A percentile compares a stretch with the other conserved stretches of the same genome.
These are phyloP conservation scores for Narthecium ossifragum DNA, from an alignment of 106 monocot genomes.

Conservation along the genomic window DNA sequence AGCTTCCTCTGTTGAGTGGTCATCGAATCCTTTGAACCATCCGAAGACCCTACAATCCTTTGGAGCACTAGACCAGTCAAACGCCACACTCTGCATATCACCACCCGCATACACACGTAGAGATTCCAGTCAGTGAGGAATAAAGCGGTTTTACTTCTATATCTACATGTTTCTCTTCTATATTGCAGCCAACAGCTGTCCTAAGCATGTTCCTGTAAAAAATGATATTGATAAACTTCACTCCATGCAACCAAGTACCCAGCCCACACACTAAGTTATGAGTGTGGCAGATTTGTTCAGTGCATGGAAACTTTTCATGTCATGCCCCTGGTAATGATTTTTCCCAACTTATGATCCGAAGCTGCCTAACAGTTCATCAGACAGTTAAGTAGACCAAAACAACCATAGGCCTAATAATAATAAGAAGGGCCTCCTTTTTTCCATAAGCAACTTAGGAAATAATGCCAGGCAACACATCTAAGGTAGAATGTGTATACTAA, in stretches of 20 bases:
- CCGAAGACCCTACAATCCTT: constrained; percentile 47
- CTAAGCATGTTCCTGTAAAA: not conserved
- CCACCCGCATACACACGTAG: constrained; percentile 10
- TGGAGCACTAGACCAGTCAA: constrained; percentile 77
- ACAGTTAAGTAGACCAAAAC: too few species aligned
- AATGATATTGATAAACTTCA: not conserved
- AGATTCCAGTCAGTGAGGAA: constrained; percentile 14
- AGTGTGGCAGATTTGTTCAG: too few species aligned
- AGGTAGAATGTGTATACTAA: too few species aligned
- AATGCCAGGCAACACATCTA: too few species aligned
- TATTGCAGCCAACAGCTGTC: too few species aligned
- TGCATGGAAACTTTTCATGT: too few species aligned
- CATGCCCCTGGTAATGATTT: too few species aligned
- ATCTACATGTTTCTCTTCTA: not conserved
- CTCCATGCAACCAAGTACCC: not conserved
- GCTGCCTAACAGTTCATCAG: too few species aligned
- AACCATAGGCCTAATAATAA: too few species aligned
- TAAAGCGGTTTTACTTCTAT: constrained; percentile 14
- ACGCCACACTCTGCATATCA: constrained; percentile 75
- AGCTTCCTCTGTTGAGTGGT: not conserved
- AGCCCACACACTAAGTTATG: not conserved
- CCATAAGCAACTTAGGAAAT: too few species aligned
- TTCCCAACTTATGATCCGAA: too few species aligned
- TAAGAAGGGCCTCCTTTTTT: too few species aligned
- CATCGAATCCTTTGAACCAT: constrained; percentile 39